Conservation (phyloP, 2,329 filamentous ascomycete genomes). For the Xylaria hypoxylon region DNA sequence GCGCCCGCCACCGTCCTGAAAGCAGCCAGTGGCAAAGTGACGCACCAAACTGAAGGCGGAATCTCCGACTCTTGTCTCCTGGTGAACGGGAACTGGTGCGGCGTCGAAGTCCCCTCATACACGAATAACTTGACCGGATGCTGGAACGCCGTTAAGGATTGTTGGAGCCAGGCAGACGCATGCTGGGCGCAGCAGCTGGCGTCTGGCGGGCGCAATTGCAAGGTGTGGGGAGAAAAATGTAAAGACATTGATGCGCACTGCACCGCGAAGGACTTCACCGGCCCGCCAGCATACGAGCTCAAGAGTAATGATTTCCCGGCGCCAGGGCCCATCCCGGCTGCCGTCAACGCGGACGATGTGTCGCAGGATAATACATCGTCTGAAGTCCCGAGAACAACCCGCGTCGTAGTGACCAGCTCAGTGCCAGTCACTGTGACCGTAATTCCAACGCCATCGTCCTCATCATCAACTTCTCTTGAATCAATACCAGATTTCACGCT, state of each 20-base stretch:
- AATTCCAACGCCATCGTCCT: conserved; percentile 10
- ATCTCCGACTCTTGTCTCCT: conserved; percentile 67
- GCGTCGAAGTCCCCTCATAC: conserved; percentile 68
- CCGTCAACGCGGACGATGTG: conserved; percentile 31
- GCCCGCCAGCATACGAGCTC: conserved; percentile 55
- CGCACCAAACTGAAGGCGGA: conserved; percentile 56
- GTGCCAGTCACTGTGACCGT: conserved; percentile 27
- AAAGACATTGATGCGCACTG: conserved; percentile 57
- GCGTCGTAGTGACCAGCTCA: conserved; percentile 22
- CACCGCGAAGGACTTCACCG: conserved; percentile 54
- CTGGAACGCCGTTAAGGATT: conserved; percentile 65
- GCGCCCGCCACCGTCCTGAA: conserved; percentile 23
- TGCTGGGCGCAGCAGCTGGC: conserved; percentile 70
- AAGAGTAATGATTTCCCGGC: conserved; percentile 34
- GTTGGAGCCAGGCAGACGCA: conserved; percentile 67
- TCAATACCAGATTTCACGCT: conserved; percentile 32
- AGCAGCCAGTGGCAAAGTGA: conserved; percentile 29
- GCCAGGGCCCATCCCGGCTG: conserved; percentile 32
- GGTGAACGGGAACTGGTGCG: conserved; percentile 79
- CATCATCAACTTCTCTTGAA: conserved; percentile 9
- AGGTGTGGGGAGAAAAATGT: conserved; percentile 72
- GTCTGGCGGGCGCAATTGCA: conserved; percentile 69
- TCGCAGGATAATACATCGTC: conserved; percentile 24
- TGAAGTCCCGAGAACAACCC: conserved; percentile 15
- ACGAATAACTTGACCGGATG: conserved; percentile 63